These are phyloP conservation scores for Carex parvula DNA, from an alignment of 176 grass and related monocot genomes.

Conservation along the genomic window DNA sequence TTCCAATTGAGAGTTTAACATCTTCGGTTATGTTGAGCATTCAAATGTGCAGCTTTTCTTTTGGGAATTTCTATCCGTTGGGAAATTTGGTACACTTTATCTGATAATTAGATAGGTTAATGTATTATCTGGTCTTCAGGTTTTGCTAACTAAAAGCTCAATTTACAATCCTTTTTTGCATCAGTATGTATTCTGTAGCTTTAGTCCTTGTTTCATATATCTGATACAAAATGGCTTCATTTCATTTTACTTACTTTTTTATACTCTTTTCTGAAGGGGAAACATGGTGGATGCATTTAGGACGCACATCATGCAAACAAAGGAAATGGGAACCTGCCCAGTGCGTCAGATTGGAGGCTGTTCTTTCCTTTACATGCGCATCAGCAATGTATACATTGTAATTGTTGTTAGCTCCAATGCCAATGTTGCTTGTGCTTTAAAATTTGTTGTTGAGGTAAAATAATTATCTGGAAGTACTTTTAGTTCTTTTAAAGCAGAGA, in stretches of 20 bases:
- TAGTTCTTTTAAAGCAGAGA: neutral
- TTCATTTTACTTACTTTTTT: neutral
- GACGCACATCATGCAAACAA: constrained; percentile 97
- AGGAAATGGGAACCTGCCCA: constrained; percentile 82
- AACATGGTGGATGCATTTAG: constrained; percentile 98
- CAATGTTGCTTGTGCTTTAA: constrained; percentile 93
- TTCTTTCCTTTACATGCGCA: constrained; percentile 93
- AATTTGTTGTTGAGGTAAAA: constrained; percentile 87
- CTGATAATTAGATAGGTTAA: neutral
- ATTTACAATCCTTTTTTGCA: neutral
- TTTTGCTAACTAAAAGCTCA: neutral
- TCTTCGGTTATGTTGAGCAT: neutral
- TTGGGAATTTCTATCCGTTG: neutral
- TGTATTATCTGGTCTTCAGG: neutral
- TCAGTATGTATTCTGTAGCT: neutral
- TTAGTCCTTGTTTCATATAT: neutral
- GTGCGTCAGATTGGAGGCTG: constrained; percentile 91
- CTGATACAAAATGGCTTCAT: neutral
- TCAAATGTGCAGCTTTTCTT: neutral
- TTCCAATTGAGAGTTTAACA: neutral
- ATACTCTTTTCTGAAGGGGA: constrained; percentile 36
- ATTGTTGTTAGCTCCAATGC: constrained; percentile 89
- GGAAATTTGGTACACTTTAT: neutral
- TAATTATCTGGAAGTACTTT: neutral
- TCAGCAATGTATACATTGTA: constrained; percentile 93